Base-by-base conservation (phyloP, 306 rosid genomes). In the Coriaria nepalensis region DNA sequence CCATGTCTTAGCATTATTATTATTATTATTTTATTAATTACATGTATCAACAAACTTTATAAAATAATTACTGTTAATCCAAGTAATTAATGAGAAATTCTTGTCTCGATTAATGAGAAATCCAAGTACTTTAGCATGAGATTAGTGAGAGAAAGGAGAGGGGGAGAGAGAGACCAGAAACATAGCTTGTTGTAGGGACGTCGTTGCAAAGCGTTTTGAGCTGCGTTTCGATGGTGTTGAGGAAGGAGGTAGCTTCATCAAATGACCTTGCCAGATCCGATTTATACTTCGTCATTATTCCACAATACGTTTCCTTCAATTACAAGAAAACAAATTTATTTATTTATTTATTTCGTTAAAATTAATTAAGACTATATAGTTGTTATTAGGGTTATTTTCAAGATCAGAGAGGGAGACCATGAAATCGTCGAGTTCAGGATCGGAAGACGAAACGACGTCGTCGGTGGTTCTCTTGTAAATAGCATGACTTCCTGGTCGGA, bases 401-500 rank as follows among this genome's bases (percentile, higher is more conserved):
- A 33, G 9, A 8, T 20, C 35, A 40, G 38, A 52, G 34, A 48
- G 44, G 59, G 37, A 61, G 35, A 84, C 95, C 95, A 86, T 86
- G 77, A 86, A 86, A 4, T 54, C 53, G 45, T 86, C 87, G 36
- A 86, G 95, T 54, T 86, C 95, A 14, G 80, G 93, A 74, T 86
- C 87, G 43, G 75, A 50, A 56, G 55, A n/a, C 14, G 63, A 60
- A 60, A 32, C 62, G 33, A 37, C 3, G 29, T 20, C 29, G 29
- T 20, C 48, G 32, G 53, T 7, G 39, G 55, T 50, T 59, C 67
- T 52, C 55, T 59, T 54, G 43, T 58, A 42, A 10, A 65, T 36
- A 9, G 38, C 53, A 10, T 48, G 56, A 13, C 48, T 54, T 37
- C 68, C 73, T 56, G 36, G 71, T 58, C 67, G 58, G 55, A 68